Conservation (phyloP, 306 rosid species). For the Leucaena leucocephala region DNA sequence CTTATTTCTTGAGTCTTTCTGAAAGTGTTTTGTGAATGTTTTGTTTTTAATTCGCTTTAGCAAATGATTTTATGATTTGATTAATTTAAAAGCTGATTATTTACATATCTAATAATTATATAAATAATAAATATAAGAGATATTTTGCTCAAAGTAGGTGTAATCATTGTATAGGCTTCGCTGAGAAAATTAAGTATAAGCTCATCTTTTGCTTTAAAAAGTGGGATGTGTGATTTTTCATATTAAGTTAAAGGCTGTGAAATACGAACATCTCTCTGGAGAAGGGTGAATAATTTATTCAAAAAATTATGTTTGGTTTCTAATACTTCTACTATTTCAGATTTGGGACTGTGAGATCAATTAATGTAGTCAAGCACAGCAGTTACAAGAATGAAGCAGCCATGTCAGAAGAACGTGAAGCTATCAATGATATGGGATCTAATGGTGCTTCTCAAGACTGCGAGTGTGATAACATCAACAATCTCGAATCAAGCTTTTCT, state of each 20-base stretch:
- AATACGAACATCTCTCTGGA: background rate
- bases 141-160: background rate
- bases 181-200: background rate
- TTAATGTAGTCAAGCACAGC: constrained; percentile 61
- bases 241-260: background rate
- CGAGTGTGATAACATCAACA: background rate
- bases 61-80: background rate
- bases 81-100: background rate
- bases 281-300: background rate
- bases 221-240: background rate
- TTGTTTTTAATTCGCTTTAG: background rate
- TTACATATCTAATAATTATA: background rate
- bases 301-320: background rate
- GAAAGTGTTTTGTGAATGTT: background rate
- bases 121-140: background rate
- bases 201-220: background rate
- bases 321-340: constrained; percentile 50
- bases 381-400: constrained; percentile 27
- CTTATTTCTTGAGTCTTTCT: background rate
- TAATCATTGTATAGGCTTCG: background rate
- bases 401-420: constrained; percentile 41
- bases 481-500: constrained; percentile 34
- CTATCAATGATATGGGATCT: constrained; percentile 37
- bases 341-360: constrained; percentile 82
- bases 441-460: constrained; percentile 31